Conservation (phyloP, 176 grass and related monocot species). For the Oryza punctata region DNA sequence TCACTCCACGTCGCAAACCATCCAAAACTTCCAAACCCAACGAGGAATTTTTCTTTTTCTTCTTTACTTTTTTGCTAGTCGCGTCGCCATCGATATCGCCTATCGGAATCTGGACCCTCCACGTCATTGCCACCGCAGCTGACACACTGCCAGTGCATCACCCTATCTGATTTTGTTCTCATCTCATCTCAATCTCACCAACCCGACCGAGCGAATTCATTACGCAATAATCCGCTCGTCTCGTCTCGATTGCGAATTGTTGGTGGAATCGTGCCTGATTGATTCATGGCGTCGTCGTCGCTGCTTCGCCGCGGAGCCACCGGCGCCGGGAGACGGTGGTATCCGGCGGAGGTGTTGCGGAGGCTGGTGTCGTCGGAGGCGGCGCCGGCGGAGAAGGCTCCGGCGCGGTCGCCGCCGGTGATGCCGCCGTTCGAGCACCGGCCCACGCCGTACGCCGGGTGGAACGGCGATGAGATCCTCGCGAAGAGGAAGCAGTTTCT, state of each 20-base stretch:
- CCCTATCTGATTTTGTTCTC: not conserved
- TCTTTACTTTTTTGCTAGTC: not conserved
- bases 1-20: not conserved
- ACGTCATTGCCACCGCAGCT: not conserved
- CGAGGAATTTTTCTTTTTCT: not conserved
- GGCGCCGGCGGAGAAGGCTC: constrained; percentile 25
- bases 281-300: constrained; percentile 32
- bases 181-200: not conserved
- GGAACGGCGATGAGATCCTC: constrained; percentile 65
- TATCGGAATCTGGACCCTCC: not conserved
- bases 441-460: constrained; percentile 64
- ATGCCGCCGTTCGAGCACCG: constrained; percentile 81
- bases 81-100: not conserved
- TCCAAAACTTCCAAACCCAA: not conserved
- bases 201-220: not conserved
- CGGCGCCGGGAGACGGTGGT: not conserved
- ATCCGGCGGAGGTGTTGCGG: constrained; percentile 22
- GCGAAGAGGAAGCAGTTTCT: constrained; percentile 77
- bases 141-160: not conserved
- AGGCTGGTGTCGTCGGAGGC: constrained; percentile 50
- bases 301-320: constrained; percentile 32
- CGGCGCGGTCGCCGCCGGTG: constrained; percentile 33
- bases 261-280: not conserved
- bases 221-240: not conserved
- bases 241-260: not conserved